Percentiles rank a stretch among this genome's conserved stretches.
Evolutionary conservation across 2,329 filamentous ascomycete genomes (phyloP).

Genomic region (Aspergillus proliferans): DNA sequence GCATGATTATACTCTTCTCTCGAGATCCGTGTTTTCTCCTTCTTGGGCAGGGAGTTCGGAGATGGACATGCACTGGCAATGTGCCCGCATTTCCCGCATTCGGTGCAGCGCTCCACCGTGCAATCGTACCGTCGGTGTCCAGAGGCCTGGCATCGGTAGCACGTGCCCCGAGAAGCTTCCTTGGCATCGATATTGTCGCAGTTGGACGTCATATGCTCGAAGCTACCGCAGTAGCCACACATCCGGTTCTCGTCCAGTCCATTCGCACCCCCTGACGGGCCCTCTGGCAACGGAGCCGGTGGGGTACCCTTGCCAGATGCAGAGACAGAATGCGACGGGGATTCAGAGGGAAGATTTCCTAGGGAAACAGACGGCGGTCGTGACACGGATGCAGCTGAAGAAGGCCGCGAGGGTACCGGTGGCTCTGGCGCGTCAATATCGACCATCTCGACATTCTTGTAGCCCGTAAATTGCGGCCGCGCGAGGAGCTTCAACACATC

Average conservation of each 20-base stretch:
- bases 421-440: conserved; percentile 22
- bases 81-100: conserved; percentile 43
- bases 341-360: conserved; percentile 13
- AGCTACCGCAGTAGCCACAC: conserved; percentile 43
- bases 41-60: conserved; percentile 28
- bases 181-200: conserved; percentile 42
- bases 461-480: conserved; percentile 46
- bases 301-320: conserved; percentile 22
- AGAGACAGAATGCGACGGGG: conserved; percentile 14
- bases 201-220: conserved; percentile 37
- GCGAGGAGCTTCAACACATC: conserved; percentile 52
- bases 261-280: conserved; percentile 38
- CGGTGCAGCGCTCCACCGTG: conserved; percentile 35
- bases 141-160: conserved; percentile 35
- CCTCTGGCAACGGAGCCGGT: conserved; percentile 21
- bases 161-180: conserved; percentile 32
- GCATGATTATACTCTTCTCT: conserved; percentile 33
- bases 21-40: conserved; percentile 29
- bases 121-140: conserved; percentile 36
- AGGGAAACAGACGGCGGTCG: conserved; percentile 25
- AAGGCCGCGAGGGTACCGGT: conserved; percentile 8
- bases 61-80: conserved; percentile 27
- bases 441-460: conserved; percentile 39
- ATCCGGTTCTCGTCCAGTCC: conserved; percentile 38
- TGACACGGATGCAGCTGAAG: conserved; percentile 21